phyloP scores from a whole-genome alignment of 768 basidiomycete genomes.

The Agrocybe praecox region DNA sequence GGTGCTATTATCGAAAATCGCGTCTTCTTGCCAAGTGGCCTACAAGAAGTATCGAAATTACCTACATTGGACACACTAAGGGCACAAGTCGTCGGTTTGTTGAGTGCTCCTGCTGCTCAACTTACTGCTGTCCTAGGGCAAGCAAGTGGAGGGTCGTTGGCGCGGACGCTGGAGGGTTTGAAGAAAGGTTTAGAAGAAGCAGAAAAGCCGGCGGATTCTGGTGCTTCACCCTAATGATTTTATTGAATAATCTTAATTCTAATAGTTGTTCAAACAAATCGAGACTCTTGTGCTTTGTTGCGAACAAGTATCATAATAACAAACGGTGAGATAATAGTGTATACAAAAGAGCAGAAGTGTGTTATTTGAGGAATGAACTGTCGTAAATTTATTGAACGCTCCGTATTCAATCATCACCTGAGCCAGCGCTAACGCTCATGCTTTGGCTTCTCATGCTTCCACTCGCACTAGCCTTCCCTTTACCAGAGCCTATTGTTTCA shows the following conservation, averaged over 20 bases:
- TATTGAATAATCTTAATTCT: background rate
- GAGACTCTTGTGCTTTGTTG: background rate
- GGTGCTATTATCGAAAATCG: slow-evolving; percentile 81
- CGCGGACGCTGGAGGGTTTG: slow-evolving; percentile 76
- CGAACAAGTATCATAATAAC: background rate
- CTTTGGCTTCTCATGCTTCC: slow-evolving; percentile 57
- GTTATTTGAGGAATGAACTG: background rate
- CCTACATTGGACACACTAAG: slow-evolving; percentile 79
- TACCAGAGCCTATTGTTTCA: slow-evolving; percentile 43
- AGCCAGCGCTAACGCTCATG: slow-evolving; percentile 60
- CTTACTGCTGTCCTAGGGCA: slow-evolving; percentile 55
- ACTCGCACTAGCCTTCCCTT: slow-evolving; percentile 35
- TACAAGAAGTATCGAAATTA: slow-evolving; percentile 69
- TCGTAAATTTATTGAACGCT: too few species aligned
- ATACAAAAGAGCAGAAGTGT: background rate
- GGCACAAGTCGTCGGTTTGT: slow-evolving; percentile 83
- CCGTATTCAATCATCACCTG: slow-evolving; percentile 51
- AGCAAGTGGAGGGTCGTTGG: slow-evolving; percentile 69
- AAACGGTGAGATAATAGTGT: background rate
- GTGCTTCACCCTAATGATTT: background rate
- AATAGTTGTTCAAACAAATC: background rate
- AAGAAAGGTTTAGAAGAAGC: slow-evolving; percentile 64
- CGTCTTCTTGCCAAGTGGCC: slow-evolving; percentile 59
- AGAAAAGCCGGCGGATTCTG: background rate
- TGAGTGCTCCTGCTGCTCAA: slow-evolving; percentile 75